Evolutionary conservation across 106 monocot genomes (phyloP).

Genomic region (Allium sativum): DNA sequence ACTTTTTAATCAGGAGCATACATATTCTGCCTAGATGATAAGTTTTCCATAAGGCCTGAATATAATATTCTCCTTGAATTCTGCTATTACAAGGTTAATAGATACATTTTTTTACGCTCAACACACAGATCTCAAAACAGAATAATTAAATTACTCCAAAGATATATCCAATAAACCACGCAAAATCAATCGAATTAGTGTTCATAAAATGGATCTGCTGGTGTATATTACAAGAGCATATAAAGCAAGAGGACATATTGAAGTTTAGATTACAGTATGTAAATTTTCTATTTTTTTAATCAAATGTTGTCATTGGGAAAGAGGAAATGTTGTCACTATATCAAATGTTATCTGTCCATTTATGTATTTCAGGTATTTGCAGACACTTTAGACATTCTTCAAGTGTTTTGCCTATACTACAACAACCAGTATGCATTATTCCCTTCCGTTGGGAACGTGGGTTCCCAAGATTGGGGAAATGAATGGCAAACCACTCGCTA

Average conservation of each 20-base stretch:
- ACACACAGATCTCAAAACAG: conserved; percentile 67
- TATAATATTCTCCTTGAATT: conserved; percentile 95
- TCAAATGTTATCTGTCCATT: not conserved
- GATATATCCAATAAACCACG: no score
- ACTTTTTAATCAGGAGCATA: no score
- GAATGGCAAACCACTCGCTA: conserved; percentile 66
- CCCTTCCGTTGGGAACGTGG: conserved; percentile 69
- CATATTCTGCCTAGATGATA: not conserved
- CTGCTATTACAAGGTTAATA: not conserved
- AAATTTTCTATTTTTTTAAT: no score
- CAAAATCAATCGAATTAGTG: no score
- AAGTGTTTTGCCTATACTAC: conserved; percentile 64
- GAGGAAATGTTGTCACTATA: not conserved
- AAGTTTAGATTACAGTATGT: no score
- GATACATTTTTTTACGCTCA: not conserved
- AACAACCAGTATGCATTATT: conserved; percentile 61
- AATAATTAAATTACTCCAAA: no score
- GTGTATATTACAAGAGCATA: no score
- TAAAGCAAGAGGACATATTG: no score
- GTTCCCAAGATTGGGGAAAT: conserved; percentile 82
- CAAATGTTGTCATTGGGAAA: not conserved
- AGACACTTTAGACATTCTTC: conserved; percentile 79
- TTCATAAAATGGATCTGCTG: no score
- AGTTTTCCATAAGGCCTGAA: conserved; percentile 43
- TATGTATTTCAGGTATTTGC: conserved; percentile 65